These are phyloP conservation scores for Aspergillus olivimuriae DNA, from an alignment of 495 filamentous ascomycete genomes.

Conservation along the genomic window DNA sequence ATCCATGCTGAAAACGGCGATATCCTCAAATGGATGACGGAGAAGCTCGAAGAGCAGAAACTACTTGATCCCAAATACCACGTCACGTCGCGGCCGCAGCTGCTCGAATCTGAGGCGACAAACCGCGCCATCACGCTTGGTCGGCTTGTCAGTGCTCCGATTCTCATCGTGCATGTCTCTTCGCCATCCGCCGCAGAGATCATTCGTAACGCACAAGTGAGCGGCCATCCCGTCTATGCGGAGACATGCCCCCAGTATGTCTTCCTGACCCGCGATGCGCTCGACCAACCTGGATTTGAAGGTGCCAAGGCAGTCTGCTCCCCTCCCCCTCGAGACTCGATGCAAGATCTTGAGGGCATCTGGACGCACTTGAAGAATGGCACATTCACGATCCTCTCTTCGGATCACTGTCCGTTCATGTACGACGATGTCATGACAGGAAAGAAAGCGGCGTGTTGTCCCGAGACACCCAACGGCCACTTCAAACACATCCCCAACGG, in stretches of 20 bases:
- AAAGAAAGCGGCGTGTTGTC: slow-evolving; percentile 7
- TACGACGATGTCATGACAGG: slow-evolving; percentile 11
- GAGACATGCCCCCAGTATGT: slow-evolving; percentile 63
- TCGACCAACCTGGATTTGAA: slow-evolving; percentile 45
- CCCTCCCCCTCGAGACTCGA: slow-evolving; percentile 30
- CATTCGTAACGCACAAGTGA: slow-evolving; percentile 51
- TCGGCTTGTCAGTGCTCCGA: slow-evolving; percentile 48
- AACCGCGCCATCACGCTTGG: slow-evolving; percentile 51
- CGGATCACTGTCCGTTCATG: slow-evolving; percentile 15
- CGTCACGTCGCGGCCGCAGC: slow-evolving; percentile 43
- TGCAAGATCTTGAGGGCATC: slow-evolving; percentile 33
- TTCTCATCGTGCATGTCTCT: slow-evolving; percentile 55
- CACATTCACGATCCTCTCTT: slow-evolving; percentile 40
- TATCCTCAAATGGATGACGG: slow-evolving; percentile 44
- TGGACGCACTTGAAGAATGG: slow-evolving; percentile 40
- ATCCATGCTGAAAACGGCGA: slow-evolving; percentile 58
- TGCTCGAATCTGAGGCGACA: slow-evolving; percentile 52
- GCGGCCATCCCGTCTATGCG: slow-evolving; percentile 49
- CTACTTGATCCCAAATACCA: slow-evolving; percentile 50
- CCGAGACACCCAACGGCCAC: slow-evolving; percentile 21
- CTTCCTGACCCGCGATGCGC: slow-evolving; percentile 47
- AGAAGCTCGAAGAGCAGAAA: slow-evolving; percentile 36
- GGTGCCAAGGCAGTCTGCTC: slow-evolving; percentile 48
- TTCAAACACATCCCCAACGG: slow-evolving; percentile 47
- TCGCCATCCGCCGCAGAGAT: slow-evolving; percentile 40